Evolutionary conservation across 768 basidiomycete genomes (phyloP), one percentile per base, ranked within the genome.

Genomic region (Antrodiella citrinella): DNA sequence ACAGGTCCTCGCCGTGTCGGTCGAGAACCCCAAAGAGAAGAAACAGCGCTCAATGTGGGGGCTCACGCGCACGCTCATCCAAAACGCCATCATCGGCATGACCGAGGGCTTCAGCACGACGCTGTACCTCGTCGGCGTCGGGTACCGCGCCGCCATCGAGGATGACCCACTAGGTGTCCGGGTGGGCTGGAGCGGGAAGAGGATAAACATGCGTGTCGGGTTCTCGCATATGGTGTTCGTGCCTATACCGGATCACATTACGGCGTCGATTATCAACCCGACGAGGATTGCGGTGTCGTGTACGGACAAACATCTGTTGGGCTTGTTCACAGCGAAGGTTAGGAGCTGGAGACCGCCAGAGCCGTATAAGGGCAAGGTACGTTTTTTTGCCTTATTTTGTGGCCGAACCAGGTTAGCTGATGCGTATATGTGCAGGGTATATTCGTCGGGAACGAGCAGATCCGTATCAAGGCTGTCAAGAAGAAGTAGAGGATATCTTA

Each of bases 361-460:
- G 64, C 94, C 93, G 13, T 99, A 97, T 70, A 91, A 97, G 69
- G 95, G 93, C 64, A 97, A 97, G 78, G 93, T 95, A 61, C 47
- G 86, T 69, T 43, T 35, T 38, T 48, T n/a, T 2, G 20, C 43
- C 41, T 26, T 19, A 30, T 25, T 18, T 40, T 49, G 4, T 41
- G 19, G 20, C n/a, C 53, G 54, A 35, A 51, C 22, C 39, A 13
- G 54, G 22, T 41, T 42, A 41, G 50, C 43, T 45, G 24, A 51
- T 19, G 15, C 25, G 22, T 40, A 18, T 43, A 10, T 38, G 1
- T 43, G 2, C 55, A 98, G 89, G 94, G 94, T 55, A 84, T 97
- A 53, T 95, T 97, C 59, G 80, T 97, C 48, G 93, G 90, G n/a
- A 77, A 82, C 60, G 95, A 99, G 67, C 86, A 84, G 47, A 86